These are phyloP conservation scores for Diversispora eburnea DNA, from an alignment of 192 early-diverging fungal genomes.

Conservation along the genomic window DNA sequence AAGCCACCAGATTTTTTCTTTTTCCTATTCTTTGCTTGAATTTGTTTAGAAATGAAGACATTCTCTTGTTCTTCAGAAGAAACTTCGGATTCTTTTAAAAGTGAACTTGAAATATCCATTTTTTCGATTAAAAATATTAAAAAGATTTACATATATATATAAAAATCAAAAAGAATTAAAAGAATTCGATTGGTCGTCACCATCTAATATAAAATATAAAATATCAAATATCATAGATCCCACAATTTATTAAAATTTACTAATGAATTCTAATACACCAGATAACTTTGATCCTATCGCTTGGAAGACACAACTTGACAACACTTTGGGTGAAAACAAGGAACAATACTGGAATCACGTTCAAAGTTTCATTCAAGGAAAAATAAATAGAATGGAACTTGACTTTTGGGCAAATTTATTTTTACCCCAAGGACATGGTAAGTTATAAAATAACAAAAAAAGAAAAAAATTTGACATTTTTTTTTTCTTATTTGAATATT, in stretches of 20 bases:
- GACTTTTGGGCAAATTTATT: conserved; percentile 4
- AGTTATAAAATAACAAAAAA: too few species aligned
- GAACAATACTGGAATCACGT: neutral
- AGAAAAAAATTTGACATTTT: neutral
- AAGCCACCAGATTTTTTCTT: conserved; percentile 97
- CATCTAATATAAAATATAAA: too few species aligned
- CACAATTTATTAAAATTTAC: neutral
- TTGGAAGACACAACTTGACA: neutral
- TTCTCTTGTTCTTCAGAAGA: conserved; percentile 27
- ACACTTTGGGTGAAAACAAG: conserved; percentile 1
- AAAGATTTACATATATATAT: too few species aligned
- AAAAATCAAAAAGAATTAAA: too few species aligned
- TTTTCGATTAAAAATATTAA: too few species aligned
- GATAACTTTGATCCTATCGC: neutral
- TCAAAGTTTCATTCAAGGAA: conserved; percentile 1
- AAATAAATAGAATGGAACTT: conserved; percentile 1
- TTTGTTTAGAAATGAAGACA: conserved; percentile 46
- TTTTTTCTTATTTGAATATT: neutral
- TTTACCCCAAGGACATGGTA: neutral
- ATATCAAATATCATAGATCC: too few species aligned
- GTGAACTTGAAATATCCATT: conserved; percentile 5
- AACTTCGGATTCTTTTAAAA: neutral
- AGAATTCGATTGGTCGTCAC: too few species aligned
- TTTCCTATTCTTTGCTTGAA: conserved; percentile 76
- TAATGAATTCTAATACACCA: neutral